These are phyloP conservation scores for Hygrocybe punicea DNA, from an alignment of 768 basidiomycete species.

Conservation along the genomic window DNA sequence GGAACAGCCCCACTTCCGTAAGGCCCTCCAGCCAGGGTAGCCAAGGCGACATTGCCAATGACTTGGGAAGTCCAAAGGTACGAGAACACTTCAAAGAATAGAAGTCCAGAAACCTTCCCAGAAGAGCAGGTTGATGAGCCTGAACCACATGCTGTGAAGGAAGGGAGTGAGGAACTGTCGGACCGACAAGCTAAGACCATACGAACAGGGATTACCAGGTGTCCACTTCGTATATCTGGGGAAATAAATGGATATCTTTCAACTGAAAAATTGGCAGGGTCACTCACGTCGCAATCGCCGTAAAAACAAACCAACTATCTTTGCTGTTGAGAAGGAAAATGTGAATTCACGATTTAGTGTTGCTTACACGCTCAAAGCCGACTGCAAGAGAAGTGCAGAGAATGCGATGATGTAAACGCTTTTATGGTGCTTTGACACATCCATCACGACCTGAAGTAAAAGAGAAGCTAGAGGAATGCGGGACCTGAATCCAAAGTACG, in stretches of 20 bases:
- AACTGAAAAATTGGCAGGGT: not conserved
- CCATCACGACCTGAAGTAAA: slow-evolving; percentile 79
- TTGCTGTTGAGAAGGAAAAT: slow-evolving; percentile 7
- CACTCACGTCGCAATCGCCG: slow-evolving; percentile 64
- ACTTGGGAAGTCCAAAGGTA: slow-evolving; percentile 86
- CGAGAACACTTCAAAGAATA: slow-evolving; percentile 78
- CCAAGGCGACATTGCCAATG: slow-evolving; percentile 71
- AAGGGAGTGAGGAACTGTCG: slow-evolving; percentile 1
- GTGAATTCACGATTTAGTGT: not conserved
- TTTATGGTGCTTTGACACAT: slow-evolving; percentile 78
- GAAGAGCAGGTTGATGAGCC: slow-evolving; percentile 59
- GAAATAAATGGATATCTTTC: not conserved
- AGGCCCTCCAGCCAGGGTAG: slow-evolving; percentile 77
- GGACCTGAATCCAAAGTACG: slow-evolving; percentile 67
- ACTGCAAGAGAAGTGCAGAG: slow-evolving; percentile 64
- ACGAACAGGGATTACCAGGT: slow-evolving; percentile 66
- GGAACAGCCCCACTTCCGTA: slow-evolving; percentile 47
- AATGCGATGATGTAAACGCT: slow-evolving; percentile 79
- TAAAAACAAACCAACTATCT: slow-evolving; percentile 71
- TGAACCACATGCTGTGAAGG: slow-evolving; percentile 45
- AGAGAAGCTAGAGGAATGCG: slow-evolving; percentile 79
- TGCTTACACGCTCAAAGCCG: slow-evolving; percentile 63
- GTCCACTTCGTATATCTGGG: slow-evolving; percentile 65
- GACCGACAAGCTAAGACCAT: not conserved
- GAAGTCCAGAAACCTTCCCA: slow-evolving; percentile 70